Percentiles rank a stretch among this genome's conserved stretches.
These are phyloP conservation scores for Zygosaccharomyces siamensis DNA, from an alignment of 805 yeast genomes.

Conservation along the genomic window DNA sequence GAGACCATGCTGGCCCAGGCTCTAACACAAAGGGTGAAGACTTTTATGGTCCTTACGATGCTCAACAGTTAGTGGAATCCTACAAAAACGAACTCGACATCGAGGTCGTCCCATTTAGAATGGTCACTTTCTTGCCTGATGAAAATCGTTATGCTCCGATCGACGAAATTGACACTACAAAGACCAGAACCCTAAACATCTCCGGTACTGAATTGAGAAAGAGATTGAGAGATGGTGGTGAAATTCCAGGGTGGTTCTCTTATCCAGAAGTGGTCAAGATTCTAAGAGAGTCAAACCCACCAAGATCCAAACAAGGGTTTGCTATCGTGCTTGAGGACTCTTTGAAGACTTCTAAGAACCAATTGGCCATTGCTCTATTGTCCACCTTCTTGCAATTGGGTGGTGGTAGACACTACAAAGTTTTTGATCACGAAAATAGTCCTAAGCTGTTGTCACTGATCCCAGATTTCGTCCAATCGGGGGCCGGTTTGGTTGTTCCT, in stretches of 20 bases:
- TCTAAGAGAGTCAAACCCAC: slow-evolving; percentile 88
- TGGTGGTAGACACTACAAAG: slow-evolving; percentile 69
- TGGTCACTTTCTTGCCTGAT: slow-evolving; percentile 94
- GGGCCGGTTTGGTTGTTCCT: slow-evolving; percentile 81
- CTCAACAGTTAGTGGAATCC: slow-evolving; percentile 79
- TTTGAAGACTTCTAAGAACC: slow-evolving; percentile 55
- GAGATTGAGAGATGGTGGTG: slow-evolving; percentile 77
- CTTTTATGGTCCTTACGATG: slow-evolving; percentile 96
- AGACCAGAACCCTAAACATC: slow-evolving; percentile 78
- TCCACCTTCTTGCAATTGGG: slow-evolving; percentile 85
- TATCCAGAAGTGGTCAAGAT: slow-evolving; percentile 94
- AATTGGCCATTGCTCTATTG: slow-evolving; percentile 76
- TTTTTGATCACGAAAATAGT: slow-evolving; percentile 53
- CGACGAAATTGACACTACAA: slow-evolving; percentile 72
- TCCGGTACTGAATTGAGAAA: slow-evolving; percentile 94
- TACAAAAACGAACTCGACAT: slow-evolving; percentile 75
- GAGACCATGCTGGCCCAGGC: slow-evolving; percentile 99
- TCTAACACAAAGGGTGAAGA: slow-evolving; percentile 82
- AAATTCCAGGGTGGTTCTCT: slow-evolving; percentile 95
- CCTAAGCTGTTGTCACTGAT: slow-evolving; percentile 60
- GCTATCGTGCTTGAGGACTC: slow-evolving; percentile 62
- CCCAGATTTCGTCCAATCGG: slow-evolving; percentile 55
- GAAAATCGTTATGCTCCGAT: slow-evolving; percentile 93
- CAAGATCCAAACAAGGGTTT: slow-evolving; percentile 86
- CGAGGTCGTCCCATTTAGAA: slow-evolving; percentile 91